Evolutionary conservation across 2,329 filamentous ascomycete genomes (phyloP), one percentile per base, ranked within the genome.

Genomic region (Pyrenochaeta sp.): DNA sequence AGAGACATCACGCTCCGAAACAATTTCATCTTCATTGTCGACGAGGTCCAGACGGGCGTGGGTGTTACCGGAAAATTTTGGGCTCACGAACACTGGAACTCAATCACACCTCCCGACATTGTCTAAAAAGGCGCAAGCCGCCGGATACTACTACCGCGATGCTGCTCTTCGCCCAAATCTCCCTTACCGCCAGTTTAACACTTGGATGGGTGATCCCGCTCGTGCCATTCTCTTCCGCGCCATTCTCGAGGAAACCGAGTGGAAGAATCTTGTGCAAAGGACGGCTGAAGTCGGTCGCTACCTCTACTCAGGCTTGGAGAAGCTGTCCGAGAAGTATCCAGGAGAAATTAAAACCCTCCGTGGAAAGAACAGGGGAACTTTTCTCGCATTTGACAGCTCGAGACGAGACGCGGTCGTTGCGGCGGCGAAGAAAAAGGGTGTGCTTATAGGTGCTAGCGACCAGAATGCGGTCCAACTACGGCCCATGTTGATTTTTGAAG

Each of bases 81-180:
- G 92, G 92, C 92, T 11, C 92, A 97, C 81, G 92, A 96, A 69
- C 92, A 96, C 86, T 97, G 92, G 92, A 84, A 90, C 76, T 84
- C 96, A 44, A 74, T 83, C 45, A 80, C 86, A 39, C 90, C 92
- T 12, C 92, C 92, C 1, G 92, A 97, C 80, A 95, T 97, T 82
- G 92, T 97, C 87, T 71, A 97, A 97, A 84, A 97, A 97, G 84
- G 92, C 92, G 7, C 92, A 97, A 80, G 90, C 92, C 4, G 92
- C 92, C 11, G 92, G 92, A 40, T 97, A 94, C 84, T 97, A 94
- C 83, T 97, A 87, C 74, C 89, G 89, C 58, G 88, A 94, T 82
- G 84, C 86, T 7, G 87, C 86, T 45, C 83, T 97, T 66, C 85
- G 90, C 15, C 92, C 92, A 61, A 96, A 96, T 83, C 93, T 92